These are phyloP conservation scores for Prunella vulgaris DNA, from an alignment of 257 asterid species.

Conservation along the genomic window DNA sequence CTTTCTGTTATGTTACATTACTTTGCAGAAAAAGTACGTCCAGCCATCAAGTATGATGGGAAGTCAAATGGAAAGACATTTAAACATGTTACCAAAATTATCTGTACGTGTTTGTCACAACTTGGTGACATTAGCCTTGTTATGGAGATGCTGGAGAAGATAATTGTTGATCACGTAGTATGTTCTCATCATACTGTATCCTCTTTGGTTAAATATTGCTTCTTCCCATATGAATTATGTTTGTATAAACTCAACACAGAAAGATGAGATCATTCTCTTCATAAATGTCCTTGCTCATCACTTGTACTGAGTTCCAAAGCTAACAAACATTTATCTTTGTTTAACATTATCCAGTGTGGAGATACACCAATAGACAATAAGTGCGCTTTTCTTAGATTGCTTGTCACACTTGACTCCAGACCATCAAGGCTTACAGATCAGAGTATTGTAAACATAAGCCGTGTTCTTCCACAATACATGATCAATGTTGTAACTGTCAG, in stretches of 20 bases:
- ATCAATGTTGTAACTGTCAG: conserved; percentile 50
- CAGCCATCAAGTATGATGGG: conserved; percentile 28
- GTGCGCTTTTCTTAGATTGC: conserved; percentile 71
- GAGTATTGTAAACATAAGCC: conserved; percentile 49
- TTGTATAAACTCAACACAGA: background rate
- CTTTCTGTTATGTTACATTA: conserved; percentile 20
- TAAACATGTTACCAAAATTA: conserved; percentile 40
- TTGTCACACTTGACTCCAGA: conserved; percentile 50
- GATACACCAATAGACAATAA: conserved; percentile 56
- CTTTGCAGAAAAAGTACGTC: conserved; percentile 45
- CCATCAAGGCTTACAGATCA: conserved; percentile 60
- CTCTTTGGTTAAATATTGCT: background rate
- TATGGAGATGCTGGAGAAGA: conserved; percentile 69
- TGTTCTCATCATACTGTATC: conserved; percentile 24
- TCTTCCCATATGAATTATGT: background rate
- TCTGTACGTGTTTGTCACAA: conserved; percentile 54
- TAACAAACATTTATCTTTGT: background rate
- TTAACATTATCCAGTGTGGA: conserved; percentile 43
- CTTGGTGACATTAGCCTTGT: conserved; percentile 67
- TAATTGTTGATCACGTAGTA: conserved; percentile 65
- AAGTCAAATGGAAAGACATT: conserved; percentile 51
- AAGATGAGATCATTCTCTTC: background rate
- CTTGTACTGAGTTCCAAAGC: conserved; percentile 13
- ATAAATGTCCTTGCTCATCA: background rate
- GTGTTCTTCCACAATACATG: conserved; percentile 61